These are phyloP conservation scores for Phytophthora cryptogea DNA, from an alignment of 352 stramenopile genomes.

Conservation along the genomic window DNA sequence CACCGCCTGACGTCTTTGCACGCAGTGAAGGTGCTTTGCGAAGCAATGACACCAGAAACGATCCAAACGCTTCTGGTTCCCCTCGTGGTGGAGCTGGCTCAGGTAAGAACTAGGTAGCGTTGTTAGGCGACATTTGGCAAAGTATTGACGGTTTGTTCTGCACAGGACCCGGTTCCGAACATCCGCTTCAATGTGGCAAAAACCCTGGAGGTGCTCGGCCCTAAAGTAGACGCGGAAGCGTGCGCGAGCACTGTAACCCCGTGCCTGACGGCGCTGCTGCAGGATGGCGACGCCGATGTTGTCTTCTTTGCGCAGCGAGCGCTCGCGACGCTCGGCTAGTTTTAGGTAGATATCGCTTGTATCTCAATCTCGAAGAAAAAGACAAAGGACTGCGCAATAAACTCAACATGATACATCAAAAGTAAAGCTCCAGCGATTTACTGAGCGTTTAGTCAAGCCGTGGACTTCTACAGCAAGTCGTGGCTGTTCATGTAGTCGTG, in stretches of 20 bases:
- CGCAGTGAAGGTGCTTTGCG: slow-evolving; percentile 84
- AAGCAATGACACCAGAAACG: slow-evolving; percentile 73
- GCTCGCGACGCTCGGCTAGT: slow-evolving; percentile 62
- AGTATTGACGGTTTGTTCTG: slow-evolving; percentile 8
- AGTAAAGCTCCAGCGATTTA: slow-evolving; percentile 11
- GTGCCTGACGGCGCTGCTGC: slow-evolving; percentile 84
- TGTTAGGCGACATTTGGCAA: background rate
- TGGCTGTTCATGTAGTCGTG: slow-evolving; percentile 28
- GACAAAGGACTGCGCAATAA: slow-evolving; percentile 28
- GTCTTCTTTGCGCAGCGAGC: slow-evolving; percentile 92
- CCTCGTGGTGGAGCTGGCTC: slow-evolving; percentile 92
- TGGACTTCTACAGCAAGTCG: background rate
- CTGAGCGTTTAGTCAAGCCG: background rate
- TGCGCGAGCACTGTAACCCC: slow-evolving; percentile 81
- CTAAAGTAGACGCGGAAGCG: slow-evolving; percentile 65
- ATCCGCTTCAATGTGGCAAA: slow-evolving; percentile 99
- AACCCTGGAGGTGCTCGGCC: slow-evolving; percentile 88
- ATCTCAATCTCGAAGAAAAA: slow-evolving; percentile 28
- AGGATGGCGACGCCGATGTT: slow-evolving; percentile 94
- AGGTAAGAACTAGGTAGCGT: slow-evolving; percentile 42
- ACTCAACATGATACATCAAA: slow-evolving; percentile 34
- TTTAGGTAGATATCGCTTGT: slow-evolving; percentile 39
- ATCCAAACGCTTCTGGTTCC: slow-evolving; percentile 91
- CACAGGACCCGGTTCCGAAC: slow-evolving; percentile 95
- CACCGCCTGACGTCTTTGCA: slow-evolving; percentile 93